phyloP scores from a whole-genome alignment of 2,329 filamentous ascomycete species.

The Alternaria consortialis region DNA sequence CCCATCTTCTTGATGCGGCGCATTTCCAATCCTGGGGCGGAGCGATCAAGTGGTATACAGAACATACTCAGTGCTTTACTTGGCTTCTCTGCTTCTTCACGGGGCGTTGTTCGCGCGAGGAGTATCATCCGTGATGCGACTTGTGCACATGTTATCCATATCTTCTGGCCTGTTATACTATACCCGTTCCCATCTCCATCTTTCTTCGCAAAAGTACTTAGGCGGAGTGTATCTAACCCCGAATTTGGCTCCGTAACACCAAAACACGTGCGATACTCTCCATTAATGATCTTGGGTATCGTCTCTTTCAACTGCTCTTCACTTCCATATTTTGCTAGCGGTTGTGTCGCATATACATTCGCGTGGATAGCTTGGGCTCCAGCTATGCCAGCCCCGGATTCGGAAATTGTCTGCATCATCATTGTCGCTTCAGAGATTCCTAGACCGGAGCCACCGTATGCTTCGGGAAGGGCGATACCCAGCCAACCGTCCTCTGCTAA shows the following conservation, averaged over 20 bases:
- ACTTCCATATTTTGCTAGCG: constrained; percentile 76
- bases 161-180: constrained; percentile 78
- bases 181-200: constrained; percentile 66
- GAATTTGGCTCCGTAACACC: constrained; percentile 86
- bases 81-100: constrained; percentile 72
- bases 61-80: constrained; percentile 83
- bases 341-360: constrained; percentile 78
- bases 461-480: constrained; percentile 79
- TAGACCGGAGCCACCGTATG: constrained; percentile 76
- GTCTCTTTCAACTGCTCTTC: constrained; percentile 69
- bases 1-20: constrained; percentile 86
- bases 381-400: constrained; percentile 82
- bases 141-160: constrained; percentile 88
- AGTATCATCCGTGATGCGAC: constrained; percentile 85
- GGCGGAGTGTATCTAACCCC: constrained; percentile 77
- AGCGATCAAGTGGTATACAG: constrained; percentile 77
- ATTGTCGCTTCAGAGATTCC: constrained; percentile 84
- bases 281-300: constrained; percentile 75
- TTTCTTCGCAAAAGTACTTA: constrained; percentile 59
- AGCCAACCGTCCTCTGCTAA: constrained; percentile 81
- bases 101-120: constrained; percentile 76
- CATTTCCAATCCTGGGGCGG: constrained; percentile 69
- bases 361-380: constrained; percentile 67
- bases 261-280: constrained; percentile 77
- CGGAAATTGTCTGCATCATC: constrained; percentile 85